Percentiles rank a stretch among this genome's conserved stretches.
Conservation (phyloP, 306 rosid genomes). For the Styphnolobium japonicum region DNA sequence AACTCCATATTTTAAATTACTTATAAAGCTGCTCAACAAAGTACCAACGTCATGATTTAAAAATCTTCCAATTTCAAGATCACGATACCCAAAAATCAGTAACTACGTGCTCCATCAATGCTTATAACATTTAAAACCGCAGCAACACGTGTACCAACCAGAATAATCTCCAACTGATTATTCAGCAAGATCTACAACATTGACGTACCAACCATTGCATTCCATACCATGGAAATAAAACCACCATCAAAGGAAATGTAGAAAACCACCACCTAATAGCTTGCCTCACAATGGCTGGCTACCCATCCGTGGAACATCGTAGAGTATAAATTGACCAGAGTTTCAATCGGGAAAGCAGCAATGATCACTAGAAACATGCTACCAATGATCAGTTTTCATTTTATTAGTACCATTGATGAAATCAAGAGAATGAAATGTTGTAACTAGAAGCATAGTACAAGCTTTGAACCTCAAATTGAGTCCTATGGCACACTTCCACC, state of each 20-base stretch:
- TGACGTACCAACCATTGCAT: not conserved
- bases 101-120: not conserved
- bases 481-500: not conserved
- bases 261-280: not conserved
- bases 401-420: not conserved
- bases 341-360: not conserved
- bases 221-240: not conserved
- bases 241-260: not conserved
- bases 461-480: not conserved
- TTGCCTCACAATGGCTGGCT: not conserved
- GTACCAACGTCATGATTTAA: not conserved
- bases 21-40: not conserved
- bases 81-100: not conserved
- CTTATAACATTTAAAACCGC: not conserved
- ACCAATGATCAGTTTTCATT: not conserved
- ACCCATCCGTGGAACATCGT: not conserved
- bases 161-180: not conserved
- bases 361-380: not conserved
- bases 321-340: not conserved
- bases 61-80: not conserved
- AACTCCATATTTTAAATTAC: not conserved
- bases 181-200: not conserved
- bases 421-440: not conserved
- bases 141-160: not conserved
- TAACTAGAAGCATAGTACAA: not conserved